Evolutionary conservation across 2,329 filamentous ascomycete species (phyloP), one percentile per base, ranked within the genome.

Genomic region (Sphaerulina musiva): DNA sequence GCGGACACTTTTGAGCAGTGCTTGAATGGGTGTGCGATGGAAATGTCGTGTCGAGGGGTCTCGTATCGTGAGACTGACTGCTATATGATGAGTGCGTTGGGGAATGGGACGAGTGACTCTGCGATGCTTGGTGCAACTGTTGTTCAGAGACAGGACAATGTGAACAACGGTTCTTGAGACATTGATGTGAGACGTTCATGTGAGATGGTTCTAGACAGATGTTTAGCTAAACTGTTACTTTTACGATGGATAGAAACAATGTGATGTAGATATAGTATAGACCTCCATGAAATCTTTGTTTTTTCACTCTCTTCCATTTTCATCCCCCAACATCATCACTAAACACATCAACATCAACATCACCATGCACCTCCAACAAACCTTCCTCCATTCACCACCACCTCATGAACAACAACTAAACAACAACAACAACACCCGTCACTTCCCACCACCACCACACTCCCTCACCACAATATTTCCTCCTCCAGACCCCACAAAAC

Each of bases 11-110:
- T 42, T 41, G 47, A 49, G 47, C 36, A 42, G 6, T 49, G 47
- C 40, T 23, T 49, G 47, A 49, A 49, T 42, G 26, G 36, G 32
- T 49, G 47, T 49, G 36, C 47, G 2, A 49, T 49, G 47, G 14
- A 12, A 3, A 14, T 7, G 8, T 17, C 23, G 14, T 49, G 47
- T 23, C 39, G 31, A 29, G 40, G 47, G 20, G 47, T 49, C 12
- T 36, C 47, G 26, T 49, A 49, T 32, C 43, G 43, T 7, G 43
- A 36, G 0, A 46, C 44, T 17, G 50, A 46, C n/a, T 52, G 50
- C 31, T 52, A 52, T 26, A 40, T 43, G 50, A 52, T 46, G 36
- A 41, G 34, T 17, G 7, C 23, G 31, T 41, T 52, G 43, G 49
- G 49, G 1, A 8, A 34, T 12, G n/a, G 39, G 8, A 39, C 12